A percentile compares a stretch with the other conserved stretches of the same genome.
These are phyloP conservation scores for Dioscorea zingiberensis DNA, from an alignment of 106 monocot genomes.

Conservation along the genomic window DNA sequence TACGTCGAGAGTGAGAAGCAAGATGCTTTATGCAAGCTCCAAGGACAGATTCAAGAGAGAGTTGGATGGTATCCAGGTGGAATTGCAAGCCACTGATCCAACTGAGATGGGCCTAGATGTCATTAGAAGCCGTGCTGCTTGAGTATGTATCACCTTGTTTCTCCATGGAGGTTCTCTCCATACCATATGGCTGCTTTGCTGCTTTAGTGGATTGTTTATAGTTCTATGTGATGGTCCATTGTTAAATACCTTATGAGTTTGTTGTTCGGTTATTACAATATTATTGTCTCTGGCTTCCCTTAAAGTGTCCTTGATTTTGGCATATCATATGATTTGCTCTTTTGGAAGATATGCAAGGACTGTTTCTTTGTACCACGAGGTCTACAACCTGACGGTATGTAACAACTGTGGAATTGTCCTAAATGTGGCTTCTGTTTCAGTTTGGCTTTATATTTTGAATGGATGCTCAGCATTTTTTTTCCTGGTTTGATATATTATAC, in stretches of 20 bases:
- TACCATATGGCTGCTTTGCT: conserved; percentile 11
- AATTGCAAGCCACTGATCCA: conserved; percentile 22
- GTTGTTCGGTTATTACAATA: background rate
- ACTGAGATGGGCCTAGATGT: conserved; percentile 26
- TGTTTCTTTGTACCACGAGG: background rate
- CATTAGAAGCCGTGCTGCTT: conserved; percentile 20
- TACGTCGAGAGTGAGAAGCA: conserved; percentile 15
- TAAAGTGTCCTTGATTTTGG: background rate
- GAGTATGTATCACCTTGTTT: conserved; percentile 7
- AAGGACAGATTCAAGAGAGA: conserved; percentile 21
- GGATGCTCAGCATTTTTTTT: background rate
- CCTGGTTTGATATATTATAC: background rate
- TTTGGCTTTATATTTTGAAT: background rate
- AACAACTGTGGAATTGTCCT: conserved; percentile 1
- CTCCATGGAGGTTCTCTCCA: background rate
- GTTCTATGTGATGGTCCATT: conserved; percentile 7
- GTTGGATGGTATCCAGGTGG: conserved; percentile 22
- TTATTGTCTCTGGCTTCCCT: background rate
- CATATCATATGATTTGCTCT: conserved; percentile 3
- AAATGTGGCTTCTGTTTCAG: background rate
- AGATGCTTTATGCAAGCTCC: conserved; percentile 18
- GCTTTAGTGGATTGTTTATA: conserved; percentile 15
- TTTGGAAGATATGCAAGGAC: background rate
- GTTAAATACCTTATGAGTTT: conserved; percentile 2
- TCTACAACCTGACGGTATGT: conserved; percentile 10